These are phyloP conservation scores for Aspergillus fructus DNA, from an alignment of 2,329 filamentous ascomycete genomes.

Conservation along the genomic window DNA sequence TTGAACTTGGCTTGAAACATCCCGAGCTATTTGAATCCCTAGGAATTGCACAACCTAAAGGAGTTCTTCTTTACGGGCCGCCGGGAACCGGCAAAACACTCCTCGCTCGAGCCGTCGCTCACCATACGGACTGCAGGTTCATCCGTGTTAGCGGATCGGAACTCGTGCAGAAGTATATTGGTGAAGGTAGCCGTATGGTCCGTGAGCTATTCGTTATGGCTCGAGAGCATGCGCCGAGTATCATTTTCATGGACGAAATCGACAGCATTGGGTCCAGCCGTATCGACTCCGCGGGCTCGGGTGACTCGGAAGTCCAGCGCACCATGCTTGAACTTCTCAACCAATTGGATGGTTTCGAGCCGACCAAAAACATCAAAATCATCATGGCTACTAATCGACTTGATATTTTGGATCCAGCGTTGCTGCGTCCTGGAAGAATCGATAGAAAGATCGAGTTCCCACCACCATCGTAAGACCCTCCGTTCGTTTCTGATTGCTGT, in stretches of 20 bases:
- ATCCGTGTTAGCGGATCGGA: slow-evolving; percentile 96
- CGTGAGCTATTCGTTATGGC: slow-evolving; percentile 99
- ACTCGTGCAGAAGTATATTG: slow-evolving; percentile 98
- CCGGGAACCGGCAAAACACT: slow-evolving; percentile 97
- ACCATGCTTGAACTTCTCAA: slow-evolving; percentile 98
- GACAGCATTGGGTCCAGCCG: slow-evolving; percentile 97
- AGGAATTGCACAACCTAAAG: slow-evolving; percentile 96
- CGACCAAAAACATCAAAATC: slow-evolving; percentile 99
- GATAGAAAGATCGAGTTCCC: slow-evolving; percentile 99
- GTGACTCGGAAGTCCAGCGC: slow-evolving; percentile 96
- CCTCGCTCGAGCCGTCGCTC: slow-evolving; percentile 89
- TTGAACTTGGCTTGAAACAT: slow-evolving; percentile 96
- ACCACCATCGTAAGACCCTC: slow-evolving; percentile 67
- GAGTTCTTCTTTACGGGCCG: slow-evolving; percentile 92
- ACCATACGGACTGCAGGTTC: slow-evolving; percentile 99
- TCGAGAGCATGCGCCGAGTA: slow-evolving; percentile 92
- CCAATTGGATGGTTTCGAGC: slow-evolving; percentile 97
- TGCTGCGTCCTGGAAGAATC: slow-evolving; percentile 93
- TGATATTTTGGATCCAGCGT: slow-evolving; percentile 92
- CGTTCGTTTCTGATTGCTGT: slow-evolving; percentile 3
- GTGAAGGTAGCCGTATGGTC: slow-evolving; percentile 97
- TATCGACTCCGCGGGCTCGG: slow-evolving; percentile 91
- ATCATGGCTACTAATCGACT: slow-evolving; percentile 99
- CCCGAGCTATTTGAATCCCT: slow-evolving; percentile 99
- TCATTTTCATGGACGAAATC: slow-evolving; percentile 99